Conservation (phyloP, 2,329 filamentous ascomycete genomes). For the Exophiala sp. region DNA sequence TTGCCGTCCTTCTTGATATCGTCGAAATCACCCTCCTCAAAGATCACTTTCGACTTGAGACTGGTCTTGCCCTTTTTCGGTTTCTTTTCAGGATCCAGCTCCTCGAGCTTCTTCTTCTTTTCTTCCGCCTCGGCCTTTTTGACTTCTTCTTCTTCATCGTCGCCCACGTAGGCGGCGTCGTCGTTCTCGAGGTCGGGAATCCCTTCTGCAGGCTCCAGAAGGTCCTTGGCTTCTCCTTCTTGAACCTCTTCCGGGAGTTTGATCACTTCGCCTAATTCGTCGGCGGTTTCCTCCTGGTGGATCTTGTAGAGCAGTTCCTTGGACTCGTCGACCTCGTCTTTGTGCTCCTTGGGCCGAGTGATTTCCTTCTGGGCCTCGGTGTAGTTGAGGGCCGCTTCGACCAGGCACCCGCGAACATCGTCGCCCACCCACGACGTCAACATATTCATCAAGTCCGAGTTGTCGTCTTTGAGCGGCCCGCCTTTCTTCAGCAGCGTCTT, state of each 20-base stretch:
- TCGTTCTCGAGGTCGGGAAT: conserved; percentile 12
- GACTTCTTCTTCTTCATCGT: not conserved
- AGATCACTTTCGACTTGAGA: not conserved
- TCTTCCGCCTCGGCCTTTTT: not conserved
- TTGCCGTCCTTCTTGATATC: not conserved
- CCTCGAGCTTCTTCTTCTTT: not conserved
- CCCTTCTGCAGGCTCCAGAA: conserved; percentile 2
- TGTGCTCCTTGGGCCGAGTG: conserved; percentile 9
- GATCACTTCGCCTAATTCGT: not conserved
- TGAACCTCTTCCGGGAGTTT: conserved; percentile 1
- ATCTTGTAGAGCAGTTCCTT: conserved; percentile 17
- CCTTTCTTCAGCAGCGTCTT: conserved; percentile 17
- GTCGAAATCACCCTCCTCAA: not conserved
- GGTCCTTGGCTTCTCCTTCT: not conserved
- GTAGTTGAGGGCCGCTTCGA: conserved; percentile 21
- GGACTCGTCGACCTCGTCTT: conserved; percentile 11
- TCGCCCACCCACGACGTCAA: conserved; percentile 22
- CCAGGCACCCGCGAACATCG: conserved; percentile 20
- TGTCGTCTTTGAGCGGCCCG: conserved; percentile 13
- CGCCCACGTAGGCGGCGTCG: not conserved
- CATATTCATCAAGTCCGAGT: conserved; percentile 17
- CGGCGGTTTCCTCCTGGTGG: conserved; percentile 7
- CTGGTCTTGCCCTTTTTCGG: conserved; percentile 2
- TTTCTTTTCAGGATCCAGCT: not conserved
- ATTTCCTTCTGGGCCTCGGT: conserved; percentile 11